A percentile compares a stretch with the other conserved stretches of the same genome.
These are phyloP conservation scores for Pyrenopolyporus hunteri DNA, from an alignment of 495 filamentous ascomycete genomes.

Conservation along the genomic window DNA sequence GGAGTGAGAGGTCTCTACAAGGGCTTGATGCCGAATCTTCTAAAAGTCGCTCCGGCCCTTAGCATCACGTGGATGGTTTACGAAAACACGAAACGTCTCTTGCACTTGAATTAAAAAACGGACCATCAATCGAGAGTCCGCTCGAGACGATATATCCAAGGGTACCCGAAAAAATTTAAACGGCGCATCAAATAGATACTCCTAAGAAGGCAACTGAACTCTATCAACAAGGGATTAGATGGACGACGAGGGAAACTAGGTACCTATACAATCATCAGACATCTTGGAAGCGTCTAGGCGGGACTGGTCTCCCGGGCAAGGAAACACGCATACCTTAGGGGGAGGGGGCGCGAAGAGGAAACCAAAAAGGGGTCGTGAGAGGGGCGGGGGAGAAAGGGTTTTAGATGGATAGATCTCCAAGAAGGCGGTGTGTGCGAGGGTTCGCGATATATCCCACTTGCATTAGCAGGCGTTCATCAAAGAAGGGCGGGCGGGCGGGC, in stretches of 20 bases:
- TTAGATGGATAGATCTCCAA: slow-evolving; percentile 25
- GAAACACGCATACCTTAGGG: too few species aligned
- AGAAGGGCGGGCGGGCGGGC: slow-evolving; percentile 1
- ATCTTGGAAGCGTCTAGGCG: too few species aligned
- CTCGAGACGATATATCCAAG: too few species aligned
- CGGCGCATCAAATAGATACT: too few species aligned
- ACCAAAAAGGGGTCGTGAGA: neutral
- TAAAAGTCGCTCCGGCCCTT: slow-evolving; percentile 96
- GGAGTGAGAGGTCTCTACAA: slow-evolving; percentile 90
- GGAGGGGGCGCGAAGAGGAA: neutral
- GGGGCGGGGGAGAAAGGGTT: neutral
- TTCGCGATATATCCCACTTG: slow-evolving; percentile 37
- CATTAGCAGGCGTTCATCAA: slow-evolving; percentile 35
- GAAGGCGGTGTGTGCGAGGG: slow-evolving; percentile 1
- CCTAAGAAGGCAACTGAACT: too few species aligned
- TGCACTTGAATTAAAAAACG: slow-evolving; percentile 70
- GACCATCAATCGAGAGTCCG: neutral
- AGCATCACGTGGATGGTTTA: slow-evolving; percentile 98
- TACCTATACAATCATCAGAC: too few species aligned
- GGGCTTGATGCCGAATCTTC: slow-evolving; percentile 90
- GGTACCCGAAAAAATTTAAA: too few species aligned
- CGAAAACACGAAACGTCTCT: slow-evolving; percentile 85
- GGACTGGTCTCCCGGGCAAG: too few species aligned
- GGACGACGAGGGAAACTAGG: too few species aligned
- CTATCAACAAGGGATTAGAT: too few species aligned